phyloP scores from a whole-genome alignment of 768 basidiomycete species.

The Tephrocybe sp. region DNA sequence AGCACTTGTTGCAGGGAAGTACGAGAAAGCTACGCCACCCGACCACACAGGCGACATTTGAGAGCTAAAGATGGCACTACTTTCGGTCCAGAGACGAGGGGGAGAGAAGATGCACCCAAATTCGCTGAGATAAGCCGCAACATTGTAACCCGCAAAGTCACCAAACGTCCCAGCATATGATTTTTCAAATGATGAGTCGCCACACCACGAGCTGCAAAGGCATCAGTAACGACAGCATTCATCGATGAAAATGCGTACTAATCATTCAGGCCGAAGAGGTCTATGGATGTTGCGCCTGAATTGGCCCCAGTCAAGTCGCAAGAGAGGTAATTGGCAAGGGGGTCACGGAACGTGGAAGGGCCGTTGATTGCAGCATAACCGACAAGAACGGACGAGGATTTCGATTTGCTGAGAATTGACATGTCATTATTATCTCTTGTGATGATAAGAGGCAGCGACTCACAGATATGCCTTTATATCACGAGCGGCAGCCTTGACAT shows the following conservation, averaged over 20 bases:
- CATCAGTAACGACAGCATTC: background rate
- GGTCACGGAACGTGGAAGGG: slow-evolving; percentile 53
- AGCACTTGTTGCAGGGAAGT: slow-evolving; percentile 78
- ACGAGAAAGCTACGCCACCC: slow-evolving; percentile 86
- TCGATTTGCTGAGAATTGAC: slow-evolving; percentile 49
- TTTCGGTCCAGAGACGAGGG: slow-evolving; percentile 80
- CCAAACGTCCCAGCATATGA: slow-evolving; percentile 55
- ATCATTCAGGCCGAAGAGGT: slow-evolving; percentile 85
- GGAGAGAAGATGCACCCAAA: slow-evolving; percentile 67
- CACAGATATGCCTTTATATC: slow-evolving; percentile 85
- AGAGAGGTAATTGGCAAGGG: slow-evolving; percentile 74
- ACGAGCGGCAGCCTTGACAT: slow-evolving; percentile 87
- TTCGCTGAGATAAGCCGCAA: slow-evolving; percentile 89
- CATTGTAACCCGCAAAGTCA: slow-evolving; percentile 62
- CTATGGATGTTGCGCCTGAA: slow-evolving; percentile 63
- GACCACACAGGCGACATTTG: slow-evolving; percentile 81
- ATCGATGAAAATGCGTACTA: slow-evolving; percentile 51
- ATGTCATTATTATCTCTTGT: slow-evolving; percentile 4
- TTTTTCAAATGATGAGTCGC: slow-evolving; percentile 52
- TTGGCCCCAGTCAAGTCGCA: slow-evolving; percentile 61
- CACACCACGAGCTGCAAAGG: slow-evolving; percentile 74
- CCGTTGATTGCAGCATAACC: slow-evolving; percentile 89
- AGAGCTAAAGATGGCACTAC: slow-evolving; percentile 64
- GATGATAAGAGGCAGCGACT: slow-evolving; percentile 23
- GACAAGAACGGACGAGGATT: slow-evolving; percentile 62